A percentile compares a stretch with the other conserved stretches of the same genome.
Conservation (phyloP, 208 protist species). For the Trypanosoma boissoni region DNA sequence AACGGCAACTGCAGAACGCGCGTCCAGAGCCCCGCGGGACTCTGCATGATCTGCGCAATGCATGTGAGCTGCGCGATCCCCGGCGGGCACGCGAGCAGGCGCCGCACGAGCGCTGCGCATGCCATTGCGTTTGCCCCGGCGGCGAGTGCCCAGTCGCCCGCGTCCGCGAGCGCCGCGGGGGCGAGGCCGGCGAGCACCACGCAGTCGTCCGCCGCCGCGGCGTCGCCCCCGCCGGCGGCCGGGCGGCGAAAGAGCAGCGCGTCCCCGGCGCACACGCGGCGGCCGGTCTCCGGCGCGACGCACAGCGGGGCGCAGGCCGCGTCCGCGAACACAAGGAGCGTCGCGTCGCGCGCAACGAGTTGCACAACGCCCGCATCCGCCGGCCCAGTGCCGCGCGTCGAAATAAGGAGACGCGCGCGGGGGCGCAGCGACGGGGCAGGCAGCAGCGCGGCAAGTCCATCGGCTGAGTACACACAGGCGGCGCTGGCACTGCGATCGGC, state of each 20-base stretch:
- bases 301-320: constrained; percentile 13
- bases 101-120: constrained; percentile 42
- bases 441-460: constrained; percentile 15
- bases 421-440: constrained; percentile 13
- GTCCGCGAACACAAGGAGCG: constrained; percentile 46
- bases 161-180: constrained; percentile 46
- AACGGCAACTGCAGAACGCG: constrained; percentile 67
- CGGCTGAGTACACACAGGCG: neutral
- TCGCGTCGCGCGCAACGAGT: constrained; percentile 67
- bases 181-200: constrained; percentile 61
- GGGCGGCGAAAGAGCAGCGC: constrained; percentile 42
- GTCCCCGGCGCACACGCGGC: constrained; percentile 45
- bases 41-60: constrained; percentile 30
- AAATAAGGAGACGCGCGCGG: constrained; percentile 9
- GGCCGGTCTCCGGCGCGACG: constrained; percentile 17
- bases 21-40: constrained; percentile 26
- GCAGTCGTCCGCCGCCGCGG: constrained; percentile 50
- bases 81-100: constrained; percentile 48
- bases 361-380: constrained; percentile 51
- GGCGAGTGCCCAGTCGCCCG: constrained; percentile 63
- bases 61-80: constrained; percentile 75
- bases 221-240: constrained; percentile 52
- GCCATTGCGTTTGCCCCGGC: constrained; percentile 41
- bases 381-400: constrained; percentile 11
- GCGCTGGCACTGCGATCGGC: neutral